Evolutionary conservation across 2,329 filamentous ascomycete genomes (phyloP), one percentile per base, ranked within the genome.

Genomic region (Aureobasidium sp.): DNA sequence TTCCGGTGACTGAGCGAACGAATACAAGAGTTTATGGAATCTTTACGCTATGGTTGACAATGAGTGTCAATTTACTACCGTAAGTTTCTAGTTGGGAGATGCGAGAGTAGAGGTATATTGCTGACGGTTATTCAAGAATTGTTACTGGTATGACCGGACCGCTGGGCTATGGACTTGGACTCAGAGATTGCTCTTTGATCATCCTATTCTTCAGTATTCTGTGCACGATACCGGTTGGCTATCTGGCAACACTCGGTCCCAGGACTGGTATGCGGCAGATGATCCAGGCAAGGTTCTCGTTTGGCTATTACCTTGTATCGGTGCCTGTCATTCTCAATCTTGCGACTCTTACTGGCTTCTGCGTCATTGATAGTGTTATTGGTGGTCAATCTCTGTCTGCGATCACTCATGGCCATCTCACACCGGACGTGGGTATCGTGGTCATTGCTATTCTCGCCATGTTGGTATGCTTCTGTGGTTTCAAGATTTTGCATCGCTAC

Each of bases 181-280:
- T 87, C 19, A 75, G 82, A 46, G 80, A 85, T 63, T 77, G 79
- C 17, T 70, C 81, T 1, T 74, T 87, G 13, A 74, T 86, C 33
- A 86, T 87, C 49, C 68, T 87, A 47, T 87, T 87, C 74, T 86
- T 87, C 70, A 79, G 77, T 11, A 69, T 86, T 19, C 64, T 85
- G 27, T 80, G 79, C 1, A 79, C 79, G 0, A 62, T 79, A 7
- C 74, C 80, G 0, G 80, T 83, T 0, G 83, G 81, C 3, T 84
- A 81, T 65, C 73, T 86, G 27, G 78, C 78, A 43, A 84, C 80
- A 0, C 71, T 84, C 54, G 83, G 84, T 0, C 81, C 84, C 4
- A 81, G 80, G 70, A 85, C 83, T 10, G 84, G 84, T 43, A 80
- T 87, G 78, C 77, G 84, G 17, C 84, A 86, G 70, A 84, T 87